Evolutionary conservation across 306 rosid species (phyloP), one percentile per base, ranked within the genome.

Genomic region (Fragaria nilgerrensis): DNA sequence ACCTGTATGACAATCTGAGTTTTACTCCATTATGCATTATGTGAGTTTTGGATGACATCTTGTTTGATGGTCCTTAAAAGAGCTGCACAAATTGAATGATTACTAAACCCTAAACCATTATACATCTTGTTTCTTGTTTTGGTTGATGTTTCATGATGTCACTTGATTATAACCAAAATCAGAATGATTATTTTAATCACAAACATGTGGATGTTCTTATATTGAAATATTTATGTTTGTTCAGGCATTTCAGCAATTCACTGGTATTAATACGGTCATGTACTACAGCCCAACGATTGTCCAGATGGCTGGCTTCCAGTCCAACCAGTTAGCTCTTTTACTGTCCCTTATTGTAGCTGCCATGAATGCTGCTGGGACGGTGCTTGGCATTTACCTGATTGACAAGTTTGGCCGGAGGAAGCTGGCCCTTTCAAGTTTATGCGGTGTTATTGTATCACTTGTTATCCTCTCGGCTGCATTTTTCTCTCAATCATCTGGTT

Each of bases 231-330:
- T 43, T 70, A 36, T 64, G 41, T 22, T 81, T 36, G 23, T 81
- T 23, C 88, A 94, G 98, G 98, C 97, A 39, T 94, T 94, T 76
- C 98, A 94, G 86, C 97, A 94, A 82, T 94, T 94, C 73, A 89
- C 94, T 52, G 98, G 98, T 47, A 94, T 94, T 82, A 94, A 94
- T 88, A 94, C 98, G 13, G 98, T 93, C 65, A 93, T 93, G 98
- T 93, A 93, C 88, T 93, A 93, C 87, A 93, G 98, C 84, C 97
- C 98, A 81, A 94, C 94, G 10, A 94, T 94, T 63, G 98, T 94
- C 73, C 96, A 94, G 84, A 86, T 90, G 98, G 98, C 97, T 22
- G 98, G 98, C 78, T 89, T 94, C 65, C 58, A 45, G 41, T 86
- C 97, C 48, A 94, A 92, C 75, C 88, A 89, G 79, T 53, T 92